These are phyloP conservation scores for Erodium chrysanthum DNA, from an alignment of 441 rosid genomes.

Conservation along the genomic window DNA sequence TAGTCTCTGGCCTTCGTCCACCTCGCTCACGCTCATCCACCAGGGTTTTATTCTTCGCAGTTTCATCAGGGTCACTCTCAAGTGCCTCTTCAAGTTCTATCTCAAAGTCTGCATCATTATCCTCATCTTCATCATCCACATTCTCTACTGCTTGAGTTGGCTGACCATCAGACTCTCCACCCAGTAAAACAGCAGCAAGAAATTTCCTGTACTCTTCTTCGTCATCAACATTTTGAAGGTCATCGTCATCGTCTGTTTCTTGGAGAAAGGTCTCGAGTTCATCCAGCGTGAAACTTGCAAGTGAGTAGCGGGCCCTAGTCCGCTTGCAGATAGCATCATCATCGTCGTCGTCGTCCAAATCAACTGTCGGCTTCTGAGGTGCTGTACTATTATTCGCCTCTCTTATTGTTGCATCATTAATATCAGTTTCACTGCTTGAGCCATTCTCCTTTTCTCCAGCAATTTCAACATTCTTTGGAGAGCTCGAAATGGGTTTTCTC, in stretches of 20 bases:
- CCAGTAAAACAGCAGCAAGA: constrained; percentile 72
- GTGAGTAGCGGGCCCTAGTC: constrained; percentile 86
- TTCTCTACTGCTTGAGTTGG: constrained; percentile 32
- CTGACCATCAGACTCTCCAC: constrained; percentile 42
- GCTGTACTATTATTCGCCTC: constrained; percentile 16
- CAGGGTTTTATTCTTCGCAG: constrained; percentile 27
- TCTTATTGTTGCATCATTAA: constrained; percentile 20
- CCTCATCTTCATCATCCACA: constrained; percentile 74
- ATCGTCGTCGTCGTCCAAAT: constrained; percentile 28
- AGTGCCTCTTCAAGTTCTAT: constrained; percentile 89
- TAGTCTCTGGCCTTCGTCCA: constrained; percentile 61
- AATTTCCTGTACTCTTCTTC: constrained; percentile 88
- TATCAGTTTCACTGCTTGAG: constrained; percentile 21
- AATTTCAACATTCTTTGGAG: constrained; percentile 19
- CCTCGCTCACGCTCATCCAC: constrained; percentile 25
- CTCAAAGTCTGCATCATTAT: constrained; percentile 90
- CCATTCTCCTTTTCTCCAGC: constrained; percentile 22
- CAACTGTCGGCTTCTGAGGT: constrained; percentile 16
- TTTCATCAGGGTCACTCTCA: constrained; percentile 79
- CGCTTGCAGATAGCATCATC: constrained; percentile 78
- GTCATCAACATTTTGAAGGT: constrained; percentile 70
- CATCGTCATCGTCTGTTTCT: constrained; percentile 92
- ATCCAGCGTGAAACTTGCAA: constrained; percentile 81
- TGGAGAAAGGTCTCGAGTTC: constrained; percentile 95
- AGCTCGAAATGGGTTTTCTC: constrained; percentile 23